Base-by-base conservation (phyloP, 257 asterid species). In the Solanum boliviense region DNA sequence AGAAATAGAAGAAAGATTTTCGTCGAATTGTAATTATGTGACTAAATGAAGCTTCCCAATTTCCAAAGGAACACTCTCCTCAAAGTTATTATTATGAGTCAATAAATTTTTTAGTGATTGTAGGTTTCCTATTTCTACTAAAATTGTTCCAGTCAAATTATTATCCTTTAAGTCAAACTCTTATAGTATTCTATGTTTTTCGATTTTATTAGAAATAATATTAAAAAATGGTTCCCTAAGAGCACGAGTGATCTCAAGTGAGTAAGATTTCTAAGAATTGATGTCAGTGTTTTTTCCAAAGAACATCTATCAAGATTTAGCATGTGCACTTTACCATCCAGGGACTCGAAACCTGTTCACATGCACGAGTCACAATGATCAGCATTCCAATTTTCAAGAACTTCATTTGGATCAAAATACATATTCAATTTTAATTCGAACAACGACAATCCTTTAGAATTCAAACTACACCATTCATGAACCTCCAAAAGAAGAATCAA, bases 101-200 rank as follows among this genome's bases (percentile, higher is more conserved):
- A 95, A 88, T 98, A 96, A 83, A 75, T 83, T 91, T 92, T 89
- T 93, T 46, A 97, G 90, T 31, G 92, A 95, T 78, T 87, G 92
- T 70, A 95, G 81, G 81, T 87, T 89, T 87, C 97, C 98, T 35
- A 97, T 91, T 91, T 94, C 97, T 68, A 91, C 91, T 13, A 98
- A 98, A 91, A 97, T 86, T 21, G 89, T 78, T 88, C 98, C 98
- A 32, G 90, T 91, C 90, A 97, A 90, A 62, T 88, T 90, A 87
- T 95, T 97, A 89, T 93, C 91, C 86, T 97, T 93, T 91, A 97
- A 88, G 90, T 97, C 98, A 92, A 97, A 85, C 83, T 93, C 95
- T 89, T 97, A 95, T 35, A 97, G 90, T 48, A 86, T 58, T 13
- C 90, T 38, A 56, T 93, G 96, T 90, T 46, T 89, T 60, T 97